Base-by-base conservation (phyloP, 306 rosid genomes). In the Mimosa pudica region DNA sequence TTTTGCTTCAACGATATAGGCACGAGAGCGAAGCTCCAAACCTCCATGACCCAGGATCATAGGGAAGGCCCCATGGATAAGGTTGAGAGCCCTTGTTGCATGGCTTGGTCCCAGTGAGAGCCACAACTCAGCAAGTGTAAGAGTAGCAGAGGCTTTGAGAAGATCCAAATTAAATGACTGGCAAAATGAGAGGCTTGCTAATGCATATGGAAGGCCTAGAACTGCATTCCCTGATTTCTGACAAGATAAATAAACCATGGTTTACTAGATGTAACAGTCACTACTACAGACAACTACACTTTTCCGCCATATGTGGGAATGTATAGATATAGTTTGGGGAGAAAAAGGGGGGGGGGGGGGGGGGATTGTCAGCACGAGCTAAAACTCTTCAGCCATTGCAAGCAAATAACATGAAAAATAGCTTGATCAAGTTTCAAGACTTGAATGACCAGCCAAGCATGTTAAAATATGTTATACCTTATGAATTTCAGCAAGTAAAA, bases 11-110 rank as follows among this genome's bases (percentile, higher is more conserved):
- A 83, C 88, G 75, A 92, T 92, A 70, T 85, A 88, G 83, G 98
- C 98, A 66, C 96, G 97, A 62, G 98, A 89, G 65, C 93, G 88
- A 52, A 95, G 98, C 88, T 95, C 98, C 89, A 95, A 83, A 85
- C 98, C 98, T 38, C 98, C 98, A 78, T 95, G 98, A 82, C 98
- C 98, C 80, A 95, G 97, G 90, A 95, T 91, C 86, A 91, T 91
- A 12, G 98, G 96, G 75, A 92, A 88, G 70, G 97, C 94, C 75
- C 96, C 98, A 66, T 92, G 97, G 71, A 95, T 47, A 60, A 95
- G 98, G 86, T 87, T 87, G 67, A 92, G 83, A 76, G 98, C 98
- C 89, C 92, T 88, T 82, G 91, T 88, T 33, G 98, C 93, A 85
- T 91, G 97, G 84, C 80, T 85, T 84, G 96, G 88, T 85, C 98